Percentiles rank a stretch among this genome's conserved stretches.
Evolutionary conservation across 2,329 filamentous ascomycete genomes (phyloP).

Genomic region (Claviceps sorghi): DNA sequence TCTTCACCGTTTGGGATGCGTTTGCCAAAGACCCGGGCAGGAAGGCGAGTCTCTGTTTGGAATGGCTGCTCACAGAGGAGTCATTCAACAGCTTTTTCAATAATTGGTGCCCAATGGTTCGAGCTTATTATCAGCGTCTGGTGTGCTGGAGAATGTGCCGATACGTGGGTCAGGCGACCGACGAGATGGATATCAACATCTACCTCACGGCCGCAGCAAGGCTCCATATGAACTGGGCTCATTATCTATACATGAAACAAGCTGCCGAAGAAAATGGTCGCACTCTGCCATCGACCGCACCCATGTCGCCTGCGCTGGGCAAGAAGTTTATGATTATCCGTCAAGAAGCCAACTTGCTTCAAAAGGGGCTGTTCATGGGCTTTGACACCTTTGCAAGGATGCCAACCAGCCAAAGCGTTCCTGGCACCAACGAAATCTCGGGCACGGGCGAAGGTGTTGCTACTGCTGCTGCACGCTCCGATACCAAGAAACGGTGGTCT

Average conservation of each 20-base stretch:
- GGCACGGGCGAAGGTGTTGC: conserved; percentile 10
- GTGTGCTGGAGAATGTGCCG: conserved; percentile 80
- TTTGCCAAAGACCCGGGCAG: conserved; percentile 49
- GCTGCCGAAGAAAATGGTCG: conserved; percentile 42
- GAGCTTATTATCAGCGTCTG: conserved; percentile 81
- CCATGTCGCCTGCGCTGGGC: conserved; percentile 73
- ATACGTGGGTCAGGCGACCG: conserved; percentile 53
- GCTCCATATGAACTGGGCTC: conserved; percentile 59
- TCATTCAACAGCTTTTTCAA: conserved; percentile 74
- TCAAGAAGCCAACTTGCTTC: conserved; percentile 45
- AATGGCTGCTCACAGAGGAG: conserved; percentile 60
- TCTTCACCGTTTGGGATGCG: conserved; percentile 68
- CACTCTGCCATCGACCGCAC: conserved; percentile 55
- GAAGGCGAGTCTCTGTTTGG: conserved; percentile 56
- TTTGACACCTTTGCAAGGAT: conserved; percentile 32
- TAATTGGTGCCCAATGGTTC: conserved; percentile 92
- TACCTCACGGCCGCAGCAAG: conserved; percentile 52
- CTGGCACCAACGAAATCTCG: conserved; percentile 12
- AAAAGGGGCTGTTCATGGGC: conserved; percentile 32
- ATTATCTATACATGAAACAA: conserved; percentile 63
- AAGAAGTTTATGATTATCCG: conserved; percentile 81
- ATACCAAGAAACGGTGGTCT: conserved; percentile 47
- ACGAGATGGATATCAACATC: conserved; percentile 54
- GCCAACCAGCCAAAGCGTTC: conserved; percentile 9
- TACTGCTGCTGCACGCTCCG: conserved; percentile 14